phyloP scores from a whole-genome alignment of 805 yeast genomes.

The Saturnispora zaruensis region DNA sequence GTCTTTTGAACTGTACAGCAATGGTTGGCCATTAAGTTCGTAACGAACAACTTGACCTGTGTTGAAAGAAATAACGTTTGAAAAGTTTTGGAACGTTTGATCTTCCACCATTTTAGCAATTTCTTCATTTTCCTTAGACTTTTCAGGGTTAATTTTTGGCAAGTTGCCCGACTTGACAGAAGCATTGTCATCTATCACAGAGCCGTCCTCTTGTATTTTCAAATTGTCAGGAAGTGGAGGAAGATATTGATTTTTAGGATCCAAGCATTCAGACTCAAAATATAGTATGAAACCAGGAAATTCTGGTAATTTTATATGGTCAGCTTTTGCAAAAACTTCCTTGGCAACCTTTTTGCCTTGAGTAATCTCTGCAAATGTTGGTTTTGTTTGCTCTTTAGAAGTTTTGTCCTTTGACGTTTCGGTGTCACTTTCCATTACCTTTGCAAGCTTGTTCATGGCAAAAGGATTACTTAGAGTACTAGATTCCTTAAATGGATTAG shows the following conservation, averaged over 20 bases:
- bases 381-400: background rate
- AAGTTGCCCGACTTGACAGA: constrained; percentile 14
- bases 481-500: constrained; percentile 30
- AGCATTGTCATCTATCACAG: constrained; percentile 9
- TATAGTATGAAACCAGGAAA: constrained; percentile 63
- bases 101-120: constrained; percentile 58
- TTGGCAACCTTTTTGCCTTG: background rate
- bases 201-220: constrained; percentile 12
- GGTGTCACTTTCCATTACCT: background rate
- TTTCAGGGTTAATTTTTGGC: constrained; percentile 13
- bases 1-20: constrained; percentile 61
- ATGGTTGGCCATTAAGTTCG: constrained; percentile 69
- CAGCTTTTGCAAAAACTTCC: background rate
- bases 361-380: constrained; percentile 7
- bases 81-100: constrained; percentile 69
- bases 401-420: background rate
- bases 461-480: constrained; percentile 12
- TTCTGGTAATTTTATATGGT: constrained; percentile 31
- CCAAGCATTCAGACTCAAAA: constrained; percentile 63
- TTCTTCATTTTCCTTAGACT: constrained; percentile 33
- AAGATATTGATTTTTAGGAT: constrained; percentile 35
- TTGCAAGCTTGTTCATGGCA: constrained; percentile 10
- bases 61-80: constrained; percentile 67
- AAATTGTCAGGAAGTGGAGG: constrained; percentile 38
- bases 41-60: constrained; percentile 84